Evolutionary conservation across 2,329 filamentous ascomycete species (phyloP).

Genomic region (Fusarium caatingaense): DNA sequence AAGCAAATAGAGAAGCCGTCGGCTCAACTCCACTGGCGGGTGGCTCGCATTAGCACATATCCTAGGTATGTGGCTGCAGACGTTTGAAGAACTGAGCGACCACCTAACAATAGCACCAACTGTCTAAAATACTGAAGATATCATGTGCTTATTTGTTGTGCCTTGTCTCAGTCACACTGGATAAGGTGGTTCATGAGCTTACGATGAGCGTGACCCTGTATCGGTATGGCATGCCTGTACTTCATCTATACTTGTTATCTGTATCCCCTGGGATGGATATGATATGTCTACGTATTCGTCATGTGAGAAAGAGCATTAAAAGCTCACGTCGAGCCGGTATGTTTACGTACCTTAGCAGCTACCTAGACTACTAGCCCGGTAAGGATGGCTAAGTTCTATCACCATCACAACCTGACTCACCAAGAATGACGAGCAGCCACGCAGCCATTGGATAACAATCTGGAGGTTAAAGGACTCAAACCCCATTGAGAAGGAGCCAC

Average conservation of each 20-base stretch:
- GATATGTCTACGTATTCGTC: neutral
- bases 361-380: neutral
- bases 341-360: neutral
- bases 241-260: neutral
- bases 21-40: neutral
- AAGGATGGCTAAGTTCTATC: neutral
- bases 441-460: conserved; percentile 26
- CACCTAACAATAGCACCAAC: neutral
- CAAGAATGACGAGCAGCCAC: conserved; percentile 31
- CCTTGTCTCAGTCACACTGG: neutral
- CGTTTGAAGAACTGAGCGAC: conserved; percentile 15
- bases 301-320: conserved; percentile 1
- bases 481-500: conserved; percentile 20
- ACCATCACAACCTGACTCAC: conserved; percentile 28
- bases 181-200: conserved; percentile 27
- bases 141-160: conserved; percentile 33
- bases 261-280: neutral
- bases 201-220: neutral
- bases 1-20: neutral
- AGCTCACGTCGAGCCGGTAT: neutral
- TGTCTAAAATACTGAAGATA: neutral
- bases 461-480: conserved; percentile 13
- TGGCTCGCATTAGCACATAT: conserved; percentile 9
- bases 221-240: conserved; percentile 3
- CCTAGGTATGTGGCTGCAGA: neutral